Conservation (phyloP, 257 asterid species). For the Cruciata laevipes region DNA sequence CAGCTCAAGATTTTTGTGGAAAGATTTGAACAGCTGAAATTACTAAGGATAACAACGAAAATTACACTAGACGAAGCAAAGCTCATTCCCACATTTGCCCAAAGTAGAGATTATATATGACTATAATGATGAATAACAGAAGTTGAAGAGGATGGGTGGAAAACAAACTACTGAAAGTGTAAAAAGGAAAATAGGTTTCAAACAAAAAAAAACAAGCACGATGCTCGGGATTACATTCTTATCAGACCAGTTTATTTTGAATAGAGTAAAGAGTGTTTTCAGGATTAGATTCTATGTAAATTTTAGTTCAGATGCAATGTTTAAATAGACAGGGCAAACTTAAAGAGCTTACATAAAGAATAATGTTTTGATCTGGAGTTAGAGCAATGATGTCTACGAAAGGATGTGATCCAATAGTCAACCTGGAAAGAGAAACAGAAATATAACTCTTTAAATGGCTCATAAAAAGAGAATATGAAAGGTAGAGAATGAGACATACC, state of each 20-base stretch:
- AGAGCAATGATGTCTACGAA: constrained; percentile 64
- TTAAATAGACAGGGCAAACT: constrained; percentile 2
- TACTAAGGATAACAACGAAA: background rate
- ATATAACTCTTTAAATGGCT: background rate
- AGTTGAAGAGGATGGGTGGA: background rate
- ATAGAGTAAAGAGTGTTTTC: background rate
- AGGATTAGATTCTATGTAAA: background rate
- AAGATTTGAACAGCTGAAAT: background rate
- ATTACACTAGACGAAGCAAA: background rate
- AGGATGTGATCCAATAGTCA: constrained; percentile 52
- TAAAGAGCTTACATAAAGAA: constrained; percentile 70
- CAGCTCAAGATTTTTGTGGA: background rate
- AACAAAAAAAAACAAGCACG: background rate
- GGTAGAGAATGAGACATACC: constrained; percentile 33
- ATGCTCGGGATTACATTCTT: background rate
- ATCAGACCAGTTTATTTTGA: background rate
- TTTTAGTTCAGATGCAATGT: background rate
- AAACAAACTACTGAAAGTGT: background rate
- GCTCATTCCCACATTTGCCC: no score
- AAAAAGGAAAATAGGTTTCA: background rate
- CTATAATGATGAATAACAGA: background rate
- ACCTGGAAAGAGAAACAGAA: constrained; percentile 31
- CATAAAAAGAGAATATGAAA: background rate
- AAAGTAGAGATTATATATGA: background rate
- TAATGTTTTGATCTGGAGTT: constrained; percentile 61